Conservation (phyloP, 805 yeast genomes). For the Candida tammaniensis region DNA sequence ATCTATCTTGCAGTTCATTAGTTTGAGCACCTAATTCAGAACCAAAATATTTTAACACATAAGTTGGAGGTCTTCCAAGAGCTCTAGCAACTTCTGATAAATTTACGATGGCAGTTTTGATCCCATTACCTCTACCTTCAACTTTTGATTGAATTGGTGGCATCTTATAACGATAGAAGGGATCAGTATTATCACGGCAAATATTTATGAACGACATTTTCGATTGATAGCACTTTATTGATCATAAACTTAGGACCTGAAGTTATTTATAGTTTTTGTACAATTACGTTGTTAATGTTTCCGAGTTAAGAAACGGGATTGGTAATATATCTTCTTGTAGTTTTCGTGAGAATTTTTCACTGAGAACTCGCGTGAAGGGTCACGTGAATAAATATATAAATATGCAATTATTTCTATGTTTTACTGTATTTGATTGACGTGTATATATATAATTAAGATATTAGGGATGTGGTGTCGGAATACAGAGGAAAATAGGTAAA, state of each 20-base stretch:
- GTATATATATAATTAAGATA: too few species aligned
- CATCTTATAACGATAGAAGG: constrained; percentile 99
- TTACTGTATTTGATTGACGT: too few species aligned
- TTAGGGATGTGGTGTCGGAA: too few species aligned
- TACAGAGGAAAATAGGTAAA: too few species aligned
- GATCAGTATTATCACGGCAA: constrained; percentile 95
- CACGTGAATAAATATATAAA: too few species aligned
- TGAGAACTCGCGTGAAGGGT: too few species aligned
- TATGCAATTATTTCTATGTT: too few species aligned
- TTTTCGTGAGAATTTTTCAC: too few species aligned
- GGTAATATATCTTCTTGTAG: too few species aligned
- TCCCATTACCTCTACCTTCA: constrained; percentile 99
- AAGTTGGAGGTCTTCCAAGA: constrained; percentile 86
- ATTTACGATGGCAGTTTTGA: constrained; percentile 90
- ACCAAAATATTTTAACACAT: constrained; percentile 92
- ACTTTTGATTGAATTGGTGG: constrained; percentile 96
- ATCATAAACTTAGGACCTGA: constrained; percentile 7
- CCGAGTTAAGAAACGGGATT: too few species aligned
- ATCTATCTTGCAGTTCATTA: constrained; percentile 70
- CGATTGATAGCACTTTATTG: constrained; percentile 4
- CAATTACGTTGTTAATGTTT: too few species aligned
- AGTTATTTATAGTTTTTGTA: neutral
- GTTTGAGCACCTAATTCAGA: constrained; percentile 98
- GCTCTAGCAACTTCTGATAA: constrained; percentile 93
- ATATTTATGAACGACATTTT: constrained; percentile 85